These are phyloP conservation scores for Xerocomus spinulosus DNA, from an alignment of 768 basidiomycete species.

Conservation along the genomic window DNA sequence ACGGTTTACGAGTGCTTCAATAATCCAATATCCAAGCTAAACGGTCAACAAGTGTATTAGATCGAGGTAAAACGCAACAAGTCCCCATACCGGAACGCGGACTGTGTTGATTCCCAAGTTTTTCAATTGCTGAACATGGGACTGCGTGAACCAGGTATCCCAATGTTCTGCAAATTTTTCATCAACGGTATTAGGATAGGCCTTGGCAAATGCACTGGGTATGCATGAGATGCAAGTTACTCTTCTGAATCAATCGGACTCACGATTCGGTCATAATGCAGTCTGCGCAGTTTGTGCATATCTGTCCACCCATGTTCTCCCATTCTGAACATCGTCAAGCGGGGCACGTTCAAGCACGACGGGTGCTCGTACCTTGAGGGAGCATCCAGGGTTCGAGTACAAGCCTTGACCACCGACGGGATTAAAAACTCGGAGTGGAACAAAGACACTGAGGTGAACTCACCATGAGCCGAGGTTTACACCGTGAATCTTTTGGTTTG, in stretches of 20 bases:
- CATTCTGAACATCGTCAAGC: slow-evolving; percentile 45
- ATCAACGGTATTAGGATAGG: slow-evolving; percentile 57
- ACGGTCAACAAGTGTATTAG: not conserved
- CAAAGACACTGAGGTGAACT: slow-evolving; percentile 7
- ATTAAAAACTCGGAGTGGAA: not conserved
- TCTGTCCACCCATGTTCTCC: slow-evolving; percentile 67
- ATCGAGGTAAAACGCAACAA: not conserved
- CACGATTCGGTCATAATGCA: slow-evolving; percentile 72
- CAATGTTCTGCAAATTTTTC: slow-evolving; percentile 59
- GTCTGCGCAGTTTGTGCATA: slow-evolving; percentile 51
- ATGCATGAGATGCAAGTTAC: not conserved
- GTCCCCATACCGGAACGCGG: slow-evolving; percentile 58
- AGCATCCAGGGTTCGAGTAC: slow-evolving; percentile 83
- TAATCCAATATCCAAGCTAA: slow-evolving; percentile 79
- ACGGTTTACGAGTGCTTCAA: slow-evolving; percentile 67
- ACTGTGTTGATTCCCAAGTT: slow-evolving; percentile 66
- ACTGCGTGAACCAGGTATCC: slow-evolving; percentile 68
- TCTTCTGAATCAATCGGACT: not conserved
- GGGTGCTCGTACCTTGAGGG: slow-evolving; percentile 45
- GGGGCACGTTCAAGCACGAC: not conserved
- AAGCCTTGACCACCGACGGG: slow-evolving; percentile 45
- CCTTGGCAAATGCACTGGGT: slow-evolving; percentile 53
- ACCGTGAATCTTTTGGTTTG: slow-evolving; percentile 53
- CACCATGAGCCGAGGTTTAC: slow-evolving; percentile 70
- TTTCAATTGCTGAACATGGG: slow-evolving; percentile 52